Evolutionary conservation across 805 yeast species (phyloP).

Genomic region (Hanseniaspora meyeri): DNA sequence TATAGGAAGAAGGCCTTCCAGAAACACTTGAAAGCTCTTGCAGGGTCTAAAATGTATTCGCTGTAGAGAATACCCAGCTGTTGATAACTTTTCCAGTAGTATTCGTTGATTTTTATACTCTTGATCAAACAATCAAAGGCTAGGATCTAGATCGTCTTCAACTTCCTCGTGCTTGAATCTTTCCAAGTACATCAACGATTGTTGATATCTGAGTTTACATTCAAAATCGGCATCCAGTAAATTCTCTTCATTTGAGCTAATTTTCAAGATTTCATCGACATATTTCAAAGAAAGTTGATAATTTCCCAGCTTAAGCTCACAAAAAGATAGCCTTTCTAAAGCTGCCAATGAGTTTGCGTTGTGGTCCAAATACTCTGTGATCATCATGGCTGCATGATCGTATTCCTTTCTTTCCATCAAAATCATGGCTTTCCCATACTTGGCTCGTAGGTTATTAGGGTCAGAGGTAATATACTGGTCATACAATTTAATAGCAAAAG

Average conservation of each 20-base stretch:
- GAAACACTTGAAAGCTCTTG: constrained; percentile 73
- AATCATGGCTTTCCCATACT: constrained; percentile 73
- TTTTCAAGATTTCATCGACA: constrained; percentile 21
- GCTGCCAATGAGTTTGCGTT: constrained; percentile 49
- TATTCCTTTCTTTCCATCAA: constrained; percentile 52
- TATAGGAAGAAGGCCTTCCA: constrained; percentile 83
- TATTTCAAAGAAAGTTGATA: constrained; percentile 34
- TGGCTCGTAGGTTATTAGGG: constrained; percentile 44
- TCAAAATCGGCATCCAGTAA: constrained; percentile 33
- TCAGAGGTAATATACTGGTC: constrained; percentile 42
- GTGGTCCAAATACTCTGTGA: constrained; percentile 38
- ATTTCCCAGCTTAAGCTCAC: constrained; percentile 45
- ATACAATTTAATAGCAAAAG: constrained; percentile 60
- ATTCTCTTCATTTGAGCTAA: constrained; percentile 37
- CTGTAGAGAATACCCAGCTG: constrained; percentile 66
- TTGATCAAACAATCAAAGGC: constrained; percentile 50
- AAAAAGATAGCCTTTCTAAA: constrained; percentile 65
- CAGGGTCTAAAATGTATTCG: constrained; percentile 42
- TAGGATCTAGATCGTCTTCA: constrained; percentile 27
- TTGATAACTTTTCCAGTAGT: constrained; percentile 69
- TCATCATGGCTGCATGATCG: constrained; percentile 40
- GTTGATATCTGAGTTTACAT: constrained; percentile 68
- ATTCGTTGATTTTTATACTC: constrained; percentile 51
- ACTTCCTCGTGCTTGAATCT: constrained; percentile 17
- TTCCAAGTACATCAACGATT: constrained; percentile 35